phyloP scores from a whole-genome alignment of 768 basidiomycete genomes.

The Chalciporus pseudorubinellus region DNA sequence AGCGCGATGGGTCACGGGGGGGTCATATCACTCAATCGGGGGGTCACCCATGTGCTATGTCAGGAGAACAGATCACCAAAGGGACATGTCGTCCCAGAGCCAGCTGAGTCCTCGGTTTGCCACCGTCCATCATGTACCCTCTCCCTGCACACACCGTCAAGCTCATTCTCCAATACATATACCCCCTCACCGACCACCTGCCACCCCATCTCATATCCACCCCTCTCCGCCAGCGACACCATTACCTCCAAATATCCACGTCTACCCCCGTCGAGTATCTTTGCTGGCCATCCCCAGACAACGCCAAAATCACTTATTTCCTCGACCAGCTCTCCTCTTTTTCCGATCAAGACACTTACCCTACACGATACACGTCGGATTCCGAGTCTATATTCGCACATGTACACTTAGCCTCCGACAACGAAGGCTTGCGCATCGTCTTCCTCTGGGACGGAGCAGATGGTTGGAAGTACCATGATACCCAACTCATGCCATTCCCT shows the following conservation, averaged over 20 bases:
- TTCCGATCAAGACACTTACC: slow-evolving; percentile 30
- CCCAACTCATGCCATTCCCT: slow-evolving; percentile 70
- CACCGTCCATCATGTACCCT: slow-evolving; percentile 31
- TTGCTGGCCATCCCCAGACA: slow-evolving; percentile 56
- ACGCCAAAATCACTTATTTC: slow-evolving; percentile 38
- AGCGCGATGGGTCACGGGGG: slow-evolving; percentile 9
- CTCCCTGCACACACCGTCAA: slow-evolving; percentile 39
- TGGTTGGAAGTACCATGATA: slow-evolving; percentile 71
- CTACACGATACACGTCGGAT: slow-evolving; percentile 44
- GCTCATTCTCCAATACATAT: slow-evolving; percentile 56
- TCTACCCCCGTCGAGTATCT: slow-evolving; percentile 56
- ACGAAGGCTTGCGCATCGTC: slow-evolving; percentile 52
- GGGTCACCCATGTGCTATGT: slow-evolving; percentile 14
- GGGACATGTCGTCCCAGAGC: neutral
- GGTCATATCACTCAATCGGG: slow-evolving; percentile 5
- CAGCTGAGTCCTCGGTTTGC: neutral
- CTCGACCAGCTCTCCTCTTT: slow-evolving; percentile 38
- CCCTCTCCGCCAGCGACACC: slow-evolving; percentile 61
- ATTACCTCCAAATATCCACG: slow-evolving; percentile 54
- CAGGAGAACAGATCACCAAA: too few relatives aligned
- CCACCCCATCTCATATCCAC: slow-evolving; percentile 61
- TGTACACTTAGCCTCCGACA: slow-evolving; percentile 41
- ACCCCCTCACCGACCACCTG: slow-evolving; percentile 47
- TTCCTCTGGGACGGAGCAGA: slow-evolving; percentile 61
- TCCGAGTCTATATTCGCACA: slow-evolving; percentile 56